Conservation (phyloP, 352 stramenopile genomes). For the Pythium aquatile region DNA sequence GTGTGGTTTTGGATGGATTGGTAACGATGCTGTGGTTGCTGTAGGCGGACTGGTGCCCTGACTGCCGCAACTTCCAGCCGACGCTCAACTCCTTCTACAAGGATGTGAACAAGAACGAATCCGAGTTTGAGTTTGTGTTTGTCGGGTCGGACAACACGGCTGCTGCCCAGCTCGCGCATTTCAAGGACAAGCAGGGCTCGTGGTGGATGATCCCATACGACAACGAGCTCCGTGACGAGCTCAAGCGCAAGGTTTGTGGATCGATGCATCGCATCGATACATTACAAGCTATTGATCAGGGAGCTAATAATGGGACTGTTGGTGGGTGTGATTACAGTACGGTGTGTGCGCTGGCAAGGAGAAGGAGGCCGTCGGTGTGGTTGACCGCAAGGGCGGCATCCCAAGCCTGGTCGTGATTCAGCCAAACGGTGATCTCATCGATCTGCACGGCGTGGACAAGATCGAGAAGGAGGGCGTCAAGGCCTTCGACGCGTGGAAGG, state of each 20-base stretch:
- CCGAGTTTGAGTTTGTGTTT: conserved; percentile 73
- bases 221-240: conserved; percentile 48
- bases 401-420: conserved; percentile 75
- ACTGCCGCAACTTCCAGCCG: conserved; percentile 81
- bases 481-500: conserved; percentile 44
- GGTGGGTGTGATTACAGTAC: conserved; percentile 34
- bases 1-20: too few species aligned
- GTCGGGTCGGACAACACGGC: conserved; percentile 67
- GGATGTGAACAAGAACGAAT: conserved; percentile 35
- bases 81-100: conserved; percentile 73
- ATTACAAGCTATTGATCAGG: too few species aligned
- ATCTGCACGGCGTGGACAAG: conserved; percentile 60
- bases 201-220: conserved; percentile 83
- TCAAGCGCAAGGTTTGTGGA: conserved; percentile 70
- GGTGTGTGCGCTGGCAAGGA: conserved; percentile 71
- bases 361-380: conserved; percentile 47
- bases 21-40: not conserved
- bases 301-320: too few species aligned
- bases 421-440: conserved; percentile 57
- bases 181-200: conserved; percentile 65
- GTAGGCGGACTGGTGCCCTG: conserved; percentile 80
- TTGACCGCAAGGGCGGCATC: conserved; percentile 65
- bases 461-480: conserved; percentile 53
- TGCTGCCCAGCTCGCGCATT: conserved; percentile 56
- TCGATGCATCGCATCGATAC: not conserved